phyloP scores from a whole-genome alignment of 345 rosid species.

The Linum tenue region DNA sequence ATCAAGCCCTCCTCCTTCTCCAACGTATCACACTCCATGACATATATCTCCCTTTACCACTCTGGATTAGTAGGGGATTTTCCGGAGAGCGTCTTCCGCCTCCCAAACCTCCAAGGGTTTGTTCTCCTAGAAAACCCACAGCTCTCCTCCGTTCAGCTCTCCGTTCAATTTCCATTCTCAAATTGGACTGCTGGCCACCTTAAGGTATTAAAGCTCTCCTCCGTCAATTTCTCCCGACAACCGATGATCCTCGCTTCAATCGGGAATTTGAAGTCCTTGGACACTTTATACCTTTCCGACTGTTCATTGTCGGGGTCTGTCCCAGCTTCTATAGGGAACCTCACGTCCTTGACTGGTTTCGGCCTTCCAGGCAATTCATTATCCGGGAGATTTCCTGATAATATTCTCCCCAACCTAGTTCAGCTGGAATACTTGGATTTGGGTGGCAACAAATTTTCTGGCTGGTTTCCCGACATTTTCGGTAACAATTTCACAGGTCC shows the following conservation, averaged over 20 bases:
- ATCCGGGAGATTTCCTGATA: too few species aligned
- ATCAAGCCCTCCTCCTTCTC: background rate
- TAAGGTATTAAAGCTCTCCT: background rate
- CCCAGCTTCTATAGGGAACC: slow-evolving; percentile 2
- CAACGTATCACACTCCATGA: slow-evolving; percentile 12
- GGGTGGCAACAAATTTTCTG: background rate
- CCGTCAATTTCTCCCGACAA: background rate
- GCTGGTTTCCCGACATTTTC: background rate
- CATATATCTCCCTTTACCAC: background rate
- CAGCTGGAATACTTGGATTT: too few species aligned
- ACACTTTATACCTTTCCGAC: background rate
- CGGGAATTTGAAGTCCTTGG: background rate
- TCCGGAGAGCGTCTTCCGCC: slow-evolving; percentile 9
- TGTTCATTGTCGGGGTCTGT: background rate
- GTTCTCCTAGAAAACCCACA: background rate
- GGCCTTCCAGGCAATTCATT: background rate
- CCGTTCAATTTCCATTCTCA: slow-evolving; percentile 2
- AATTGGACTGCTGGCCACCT: slow-evolving; percentile 7
- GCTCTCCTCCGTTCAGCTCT: too few species aligned
- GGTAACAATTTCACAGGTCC: slow-evolving; percentile 13
- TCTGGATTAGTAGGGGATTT: slow-evolving; percentile 3
- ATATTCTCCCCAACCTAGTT: too few species aligned
- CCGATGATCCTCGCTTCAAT: background rate
- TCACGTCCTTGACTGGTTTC: background rate
- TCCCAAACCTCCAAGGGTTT: background rate